Evolutionary conservation across 305 asterid species (phyloP).

Genomic region (Vinca major): DNA sequence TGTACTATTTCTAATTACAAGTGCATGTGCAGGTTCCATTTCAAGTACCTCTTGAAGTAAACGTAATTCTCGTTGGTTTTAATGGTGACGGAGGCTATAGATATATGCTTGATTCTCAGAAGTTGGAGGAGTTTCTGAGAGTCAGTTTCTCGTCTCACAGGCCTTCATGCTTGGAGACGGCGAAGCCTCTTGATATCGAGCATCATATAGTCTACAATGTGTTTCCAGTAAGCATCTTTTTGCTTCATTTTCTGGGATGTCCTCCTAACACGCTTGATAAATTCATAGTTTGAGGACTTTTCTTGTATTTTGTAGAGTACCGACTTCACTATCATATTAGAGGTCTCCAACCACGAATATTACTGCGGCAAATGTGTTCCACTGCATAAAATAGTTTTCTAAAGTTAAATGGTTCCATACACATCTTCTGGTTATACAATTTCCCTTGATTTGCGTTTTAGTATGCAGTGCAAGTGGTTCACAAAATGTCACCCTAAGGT

Average conservation of each 20-base stretch:
- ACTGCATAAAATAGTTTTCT: no score
- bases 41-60: slow-evolving; percentile 98
- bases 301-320: not conserved
- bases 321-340: not conserved
- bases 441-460: no score
- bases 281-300: not conserved
- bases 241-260: slow-evolving; percentile 7
- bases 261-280: not conserved
- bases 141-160: slow-evolving; percentile 79
- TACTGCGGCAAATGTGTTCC: not conserved
- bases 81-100: slow-evolving; percentile 90
- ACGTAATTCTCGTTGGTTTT: slow-evolving; percentile 86
- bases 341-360: not conserved
- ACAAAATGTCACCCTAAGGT: no score
- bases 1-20: slow-evolving; percentile 2
- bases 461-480: no score
- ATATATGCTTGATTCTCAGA: slow-evolving; percentile 61
- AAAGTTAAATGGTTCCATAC: not conserved
- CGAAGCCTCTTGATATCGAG: slow-evolving; percentile 91
- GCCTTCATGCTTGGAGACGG: slow-evolving; percentile 89
- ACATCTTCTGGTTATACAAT: not conserved
- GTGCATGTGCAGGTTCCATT: slow-evolving; percentile 68
- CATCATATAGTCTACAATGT: slow-evolving; percentile 78
- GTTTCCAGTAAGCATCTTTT: slow-evolving; percentile 57
- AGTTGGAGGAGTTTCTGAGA: slow-evolving; percentile 83